Base-by-base conservation (phyloP, 228 moss, liverwort and hornwort species). In the Sphagnum fallax region DNA sequence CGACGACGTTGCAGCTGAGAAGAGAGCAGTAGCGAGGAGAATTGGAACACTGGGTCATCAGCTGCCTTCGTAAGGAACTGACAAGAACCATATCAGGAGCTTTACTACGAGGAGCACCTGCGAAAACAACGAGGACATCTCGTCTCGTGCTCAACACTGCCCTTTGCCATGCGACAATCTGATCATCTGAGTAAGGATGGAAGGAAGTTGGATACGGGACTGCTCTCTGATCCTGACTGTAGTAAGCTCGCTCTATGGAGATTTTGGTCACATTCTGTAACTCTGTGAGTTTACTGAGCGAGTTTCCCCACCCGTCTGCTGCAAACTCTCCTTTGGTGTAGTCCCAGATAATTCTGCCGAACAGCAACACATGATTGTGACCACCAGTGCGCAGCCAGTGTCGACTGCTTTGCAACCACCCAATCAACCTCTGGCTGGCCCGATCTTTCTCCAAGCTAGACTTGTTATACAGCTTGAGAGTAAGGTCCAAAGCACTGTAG, bases 151-250 rank as follows among this genome's bases (percentile, higher is more conserved):
- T 71, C 15, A 66, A 50, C 10, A 84, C 77, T 52, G 66, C 74
- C 48, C 62, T 62, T 65, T 82, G 82, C 88, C 88, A 88, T 6
- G 75, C 62, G 65, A 67, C 53, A 5, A 88, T 71, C 52, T 84
- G 79, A 0, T 12, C 4, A 32, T 84, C 80, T 5, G 82, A 77
- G 61, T 63, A 51, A 0, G 88, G 88, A 57, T 88, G 88, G 72
- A 84, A 88, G 5, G 84, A 82, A 6, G 88, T 88, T 5, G 88
- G 88, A 50, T 88, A 84, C 1, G 88, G 88, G 50, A 88, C 71
- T 0, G 78, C 88, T 50, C 84, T 76, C 70, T 80, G 67, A n/a
- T 75, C 69, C 1, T 0, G 5, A 13, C 50, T n/a, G 11, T 52
- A 50, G 0, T 71, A 60, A 18, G 79, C 69, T 18, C 82, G 67